Percentiles rank a stretch among this genome's conserved stretches.
Evolutionary conservation across 495 filamentous ascomycete genomes (phyloP).

Genomic region (Trichoderma asperelloides): DNA sequence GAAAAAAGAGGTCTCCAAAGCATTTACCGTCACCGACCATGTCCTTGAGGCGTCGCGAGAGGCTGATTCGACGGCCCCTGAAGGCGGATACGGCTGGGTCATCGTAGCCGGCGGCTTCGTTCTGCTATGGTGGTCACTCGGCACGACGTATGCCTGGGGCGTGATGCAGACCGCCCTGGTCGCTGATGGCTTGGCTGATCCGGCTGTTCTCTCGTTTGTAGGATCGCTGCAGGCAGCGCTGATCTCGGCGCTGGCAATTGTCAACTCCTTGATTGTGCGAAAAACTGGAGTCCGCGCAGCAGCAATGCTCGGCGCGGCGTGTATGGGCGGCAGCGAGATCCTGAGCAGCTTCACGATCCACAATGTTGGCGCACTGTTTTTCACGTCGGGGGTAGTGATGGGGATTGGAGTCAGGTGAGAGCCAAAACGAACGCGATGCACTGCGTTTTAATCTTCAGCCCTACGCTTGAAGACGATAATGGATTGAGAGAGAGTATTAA

Average conservation of each 20-base stretch:
- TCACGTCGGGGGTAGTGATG: constrained; percentile 45
- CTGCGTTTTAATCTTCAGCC: no score
- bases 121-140: constrained; percentile 47
- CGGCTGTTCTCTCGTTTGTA: constrained; percentile 47
- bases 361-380: constrained; percentile 44
- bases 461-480: no score
- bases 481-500: neutral
- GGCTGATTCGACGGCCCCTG: constrained; percentile 42
- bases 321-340: constrained; percentile 40
- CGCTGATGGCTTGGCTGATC: constrained; percentile 32
- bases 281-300: constrained; percentile 37
- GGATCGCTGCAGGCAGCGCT: constrained; percentile 42
- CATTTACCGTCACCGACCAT: constrained; percentile 20
- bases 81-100: constrained; percentile 53
- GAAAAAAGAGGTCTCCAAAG: neutral
- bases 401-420: constrained; percentile 35
- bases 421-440: neutral
- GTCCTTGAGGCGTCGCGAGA: constrained; percentile 40
- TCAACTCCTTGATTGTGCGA: constrained; percentile 42
- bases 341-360: constrained; percentile 39
- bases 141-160: constrained; percentile 48
- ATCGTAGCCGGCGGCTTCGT: constrained; percentile 43
- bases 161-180: constrained; percentile 48
- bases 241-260: constrained; percentile 39
- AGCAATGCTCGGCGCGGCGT: constrained; percentile 35